A percentile compares a stretch with the other conserved stretches of the same genome.
Evolutionary conservation across 495 filamentous ascomycete species (phyloP).

Genomic region (Podospora conica): DNA sequence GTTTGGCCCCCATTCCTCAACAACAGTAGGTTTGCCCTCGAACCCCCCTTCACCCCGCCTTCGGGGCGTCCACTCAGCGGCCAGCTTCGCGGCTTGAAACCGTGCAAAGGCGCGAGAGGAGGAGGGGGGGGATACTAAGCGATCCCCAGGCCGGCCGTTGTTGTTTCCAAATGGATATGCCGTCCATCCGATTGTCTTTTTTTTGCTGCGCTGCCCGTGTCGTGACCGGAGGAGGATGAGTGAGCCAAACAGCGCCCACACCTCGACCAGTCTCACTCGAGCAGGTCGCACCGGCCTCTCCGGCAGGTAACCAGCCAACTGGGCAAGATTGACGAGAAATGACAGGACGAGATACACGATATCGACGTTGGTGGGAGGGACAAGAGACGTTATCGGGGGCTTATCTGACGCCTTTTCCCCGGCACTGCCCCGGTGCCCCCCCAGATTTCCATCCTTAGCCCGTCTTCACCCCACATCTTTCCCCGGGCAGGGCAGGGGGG

Average conservation of each 20-base stretch:
- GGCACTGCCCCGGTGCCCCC: conserved; percentile 8
- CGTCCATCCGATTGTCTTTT: neutral
- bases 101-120: neutral
- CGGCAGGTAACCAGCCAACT: neutral
- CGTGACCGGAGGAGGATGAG: neutral
- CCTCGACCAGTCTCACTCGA: neutral
- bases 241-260: conserved; percentile 4
- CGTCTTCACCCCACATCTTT: conserved; percentile 12
- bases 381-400: conserved; percentile 8
- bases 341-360: neutral
- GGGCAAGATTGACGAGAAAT: neutral
- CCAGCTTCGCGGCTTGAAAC: neutral
- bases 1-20: neutral
- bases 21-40: too few relatives aligned
- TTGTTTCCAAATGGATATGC: neutral
- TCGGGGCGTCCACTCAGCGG: neutral
- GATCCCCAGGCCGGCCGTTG: neutral
- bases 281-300: neutral
- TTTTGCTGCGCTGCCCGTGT: neutral
- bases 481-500: conserved; percentile 1
- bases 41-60: neutral
- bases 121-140: neutral
- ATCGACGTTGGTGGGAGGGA: conserved; percentile 2
- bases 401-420: conserved; percentile 10
- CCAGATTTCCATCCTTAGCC: neutral